A percentile compares a stretch with the other conserved stretches of the same genome.
Evolutionary conservation across 306 rosid species (phyloP).

Genomic region (Cicer arietinum): DNA sequence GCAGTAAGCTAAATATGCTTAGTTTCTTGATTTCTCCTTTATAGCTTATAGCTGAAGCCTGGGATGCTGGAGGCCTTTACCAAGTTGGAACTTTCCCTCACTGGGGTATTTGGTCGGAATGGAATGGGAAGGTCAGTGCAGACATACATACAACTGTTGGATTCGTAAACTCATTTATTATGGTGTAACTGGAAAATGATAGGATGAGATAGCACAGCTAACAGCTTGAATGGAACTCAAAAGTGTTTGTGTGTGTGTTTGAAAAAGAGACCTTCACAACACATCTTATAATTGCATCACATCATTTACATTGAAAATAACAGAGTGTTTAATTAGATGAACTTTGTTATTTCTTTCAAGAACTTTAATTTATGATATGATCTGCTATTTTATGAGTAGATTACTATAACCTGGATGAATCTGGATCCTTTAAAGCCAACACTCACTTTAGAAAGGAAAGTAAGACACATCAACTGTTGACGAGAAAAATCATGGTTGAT

Average conservation of each 20-base stretch:
- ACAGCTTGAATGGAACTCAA: conserved; percentile 30
- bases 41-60: conserved; percentile 97
- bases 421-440: not conserved
- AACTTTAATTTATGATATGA: conserved; percentile 7
- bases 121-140: conserved; percentile 96
- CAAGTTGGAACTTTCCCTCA: conserved; percentile 97
- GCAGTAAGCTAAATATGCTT: conserved; percentile 35
- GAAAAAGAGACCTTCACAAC: conserved; percentile 31
- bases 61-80: conserved; percentile 98
- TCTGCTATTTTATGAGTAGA: not conserved
- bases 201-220: conserved; percentile 19
- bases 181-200: conserved; percentile 25
- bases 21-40: conserved; percentile 43
- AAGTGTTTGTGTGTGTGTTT: not conserved
- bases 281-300: conserved; percentile 16
- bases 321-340: conserved; percentile 3
- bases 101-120: conserved; percentile 98
- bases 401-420: not conserved
- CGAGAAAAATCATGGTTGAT: not conserved
- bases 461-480: not conserved
- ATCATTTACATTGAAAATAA: conserved; percentile 18
- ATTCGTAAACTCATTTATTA: conserved; percentile 20
- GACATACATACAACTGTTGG: conserved; percentile 32
- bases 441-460: not conserved
- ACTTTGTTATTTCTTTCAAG: conserved; percentile 24